Evolutionary conservation across 2,329 filamentous ascomycete genomes (phyloP).

Genomic region (Pestalotiopsis sp.): DNA sequence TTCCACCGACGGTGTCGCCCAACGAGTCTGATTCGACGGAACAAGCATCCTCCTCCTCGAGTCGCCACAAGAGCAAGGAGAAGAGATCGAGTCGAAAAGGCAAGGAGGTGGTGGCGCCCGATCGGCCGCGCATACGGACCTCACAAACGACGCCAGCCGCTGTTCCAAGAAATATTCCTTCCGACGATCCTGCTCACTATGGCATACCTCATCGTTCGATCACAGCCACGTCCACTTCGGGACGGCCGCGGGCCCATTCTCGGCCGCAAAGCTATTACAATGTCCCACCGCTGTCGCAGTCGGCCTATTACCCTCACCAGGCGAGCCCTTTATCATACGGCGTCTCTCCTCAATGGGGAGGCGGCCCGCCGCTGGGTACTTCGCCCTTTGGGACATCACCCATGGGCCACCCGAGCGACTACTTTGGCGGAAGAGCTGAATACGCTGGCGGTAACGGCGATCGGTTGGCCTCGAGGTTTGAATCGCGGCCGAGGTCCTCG

Average conservation of each 20-base stretch:
- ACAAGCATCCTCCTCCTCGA: slow-evolving; percentile 31
- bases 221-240: slow-evolving; percentile 22
- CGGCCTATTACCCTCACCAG: slow-evolving; percentile 35
- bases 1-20: slow-evolving; percentile 38
- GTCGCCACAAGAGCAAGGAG: slow-evolving; percentile 30
- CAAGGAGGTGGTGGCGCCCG: slow-evolving; percentile 14
- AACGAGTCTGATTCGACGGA: slow-evolving; percentile 35
- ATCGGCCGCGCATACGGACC: slow-evolving; percentile 37
- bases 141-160: slow-evolving; percentile 37
- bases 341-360: slow-evolving; percentile 25
- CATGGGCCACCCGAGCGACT: slow-evolving; percentile 14
- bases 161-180: slow-evolving; percentile 32
- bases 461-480: slow-evolving; percentile 29
- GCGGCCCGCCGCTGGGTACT: neutral
- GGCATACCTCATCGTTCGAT: slow-evolving; percentile 36
- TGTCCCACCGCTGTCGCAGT: slow-evolving; percentile 39
- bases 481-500: slow-evolving; percentile 38
- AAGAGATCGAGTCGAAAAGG: slow-evolving; percentile 25
- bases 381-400: slow-evolving; percentile 10
- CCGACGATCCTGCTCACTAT: slow-evolving; percentile 43
- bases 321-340: slow-evolving; percentile 28
- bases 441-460: neutral
- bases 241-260: slow-evolving; percentile 41
- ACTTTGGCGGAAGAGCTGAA: slow-evolving; percentile 1
- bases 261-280: slow-evolving; percentile 42